Conservation (phyloP, 2,329 filamentous ascomycete species). For the Aspergillus fijiensis region DNA sequence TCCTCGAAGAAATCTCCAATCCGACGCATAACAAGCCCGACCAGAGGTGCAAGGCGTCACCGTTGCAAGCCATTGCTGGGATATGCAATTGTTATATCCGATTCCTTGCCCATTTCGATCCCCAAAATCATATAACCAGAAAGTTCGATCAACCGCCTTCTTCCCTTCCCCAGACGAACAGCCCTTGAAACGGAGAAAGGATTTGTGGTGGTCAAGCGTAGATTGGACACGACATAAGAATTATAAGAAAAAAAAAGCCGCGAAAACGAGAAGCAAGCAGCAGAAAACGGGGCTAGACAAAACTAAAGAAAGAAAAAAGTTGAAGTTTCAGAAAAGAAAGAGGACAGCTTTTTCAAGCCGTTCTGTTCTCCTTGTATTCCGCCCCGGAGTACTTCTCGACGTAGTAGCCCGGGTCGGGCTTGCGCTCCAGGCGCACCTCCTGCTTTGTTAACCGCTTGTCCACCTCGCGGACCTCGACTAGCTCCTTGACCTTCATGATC, state of each 20-base stretch:
- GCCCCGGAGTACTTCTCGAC: slow-evolving; percentile 59
- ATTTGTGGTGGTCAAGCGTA: too few species aligned
- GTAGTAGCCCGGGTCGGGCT: slow-evolving; percentile 77
- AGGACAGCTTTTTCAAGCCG: too few species aligned
- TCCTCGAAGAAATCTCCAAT: neutral
- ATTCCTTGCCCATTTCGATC: too few species aligned
- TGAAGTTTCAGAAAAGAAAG: neutral
- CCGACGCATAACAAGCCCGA: too few species aligned
- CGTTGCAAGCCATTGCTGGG: neutral
- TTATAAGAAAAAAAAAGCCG: too few species aligned
- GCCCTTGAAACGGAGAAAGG: too few species aligned
- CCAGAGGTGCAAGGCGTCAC: too few species aligned
- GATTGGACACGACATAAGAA: too few species aligned
- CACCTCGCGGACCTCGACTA: slow-evolving; percentile 80
- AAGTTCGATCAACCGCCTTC: too few species aligned
- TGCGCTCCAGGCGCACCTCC: slow-evolving; percentile 69
- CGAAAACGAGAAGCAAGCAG: too few species aligned
- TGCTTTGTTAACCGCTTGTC: slow-evolving; percentile 60
- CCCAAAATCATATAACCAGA: too few species aligned
- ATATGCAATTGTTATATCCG: neutral
- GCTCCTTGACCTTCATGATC: slow-evolving; percentile 91
- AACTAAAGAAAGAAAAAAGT: neutral
- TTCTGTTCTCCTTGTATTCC: slow-evolving; percentile 19
- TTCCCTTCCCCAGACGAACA: too few species aligned
- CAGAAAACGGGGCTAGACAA: neutral